Base-by-base conservation (phyloP, 495 filamentous ascomycete species). In the Gamarada debralockiae region DNA sequence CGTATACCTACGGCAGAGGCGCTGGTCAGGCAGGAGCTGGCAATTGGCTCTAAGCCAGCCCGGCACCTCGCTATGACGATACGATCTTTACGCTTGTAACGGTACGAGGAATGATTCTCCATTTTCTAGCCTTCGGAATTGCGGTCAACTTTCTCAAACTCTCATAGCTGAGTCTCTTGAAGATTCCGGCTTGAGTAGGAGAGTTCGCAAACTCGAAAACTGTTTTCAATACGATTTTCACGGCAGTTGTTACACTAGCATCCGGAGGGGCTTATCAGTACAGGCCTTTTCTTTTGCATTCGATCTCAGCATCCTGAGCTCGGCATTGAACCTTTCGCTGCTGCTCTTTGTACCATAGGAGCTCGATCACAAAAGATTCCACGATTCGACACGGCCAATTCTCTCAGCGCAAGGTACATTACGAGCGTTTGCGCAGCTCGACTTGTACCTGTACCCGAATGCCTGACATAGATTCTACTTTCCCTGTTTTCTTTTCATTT, bases 21-120 rank as follows among this genome's bases (percentile, higher is more conserved):
- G 48, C 42, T 41, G 39, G 36, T 15, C 53, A 60, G 20, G 20
- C 48, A 46, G 61, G 61, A 14, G 56, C 50, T 33, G 45, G 50
- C 27, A 60, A 60, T 31, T 64, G 57, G 56, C 50, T 60, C 18
- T 59, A 50, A 56, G 21, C 24, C 25, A 31, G n/a, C n/a, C 38
- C 18, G 7, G 13, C 22, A 24, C 25, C 10, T 55, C 49, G 56
- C 44, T 42, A 65, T 31, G 62, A 65, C 50, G 62, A 55, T 36
- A 65, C 38, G 62, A 65, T 62, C 53, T 53, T 55, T 47, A 59
- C 55, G 54, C 52, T 50, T 65, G 62, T 65, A 65, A 65, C 56
- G 62, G 62, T 65, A 65, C 59, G 53, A 65, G 52, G 38, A 40
- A 64, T 33, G 55, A 61, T 59, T 27, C 18, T 53, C 24, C 52